Evolutionary conservation across 1,284 basidiomycete species (phyloP).

Genomic region (Pseudozyma hubeiensis): DNA sequence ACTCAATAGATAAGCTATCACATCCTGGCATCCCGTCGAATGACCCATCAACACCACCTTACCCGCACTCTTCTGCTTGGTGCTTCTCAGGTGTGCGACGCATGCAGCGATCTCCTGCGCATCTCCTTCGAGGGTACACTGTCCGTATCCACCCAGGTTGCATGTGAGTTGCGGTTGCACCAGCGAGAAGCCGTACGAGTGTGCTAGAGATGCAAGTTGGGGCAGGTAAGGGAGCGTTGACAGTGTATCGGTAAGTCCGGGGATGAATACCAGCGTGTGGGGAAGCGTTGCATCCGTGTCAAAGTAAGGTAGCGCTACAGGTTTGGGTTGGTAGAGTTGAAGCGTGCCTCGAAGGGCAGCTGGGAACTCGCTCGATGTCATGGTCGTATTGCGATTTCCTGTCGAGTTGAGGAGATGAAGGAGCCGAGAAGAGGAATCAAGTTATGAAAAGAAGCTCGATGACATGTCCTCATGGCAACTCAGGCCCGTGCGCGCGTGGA

Average conservation of each 20-base stretch:
- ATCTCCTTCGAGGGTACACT: constrained; percentile 60
- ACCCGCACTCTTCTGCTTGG: constrained; percentile 22
- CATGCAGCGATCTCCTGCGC: constrained; percentile 57
- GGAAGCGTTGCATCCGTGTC: constrained; percentile 47
- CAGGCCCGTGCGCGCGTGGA: too few species aligned
- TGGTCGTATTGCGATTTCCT: neutral
- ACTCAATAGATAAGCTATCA: constrained; percentile 50
- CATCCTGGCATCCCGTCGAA: constrained; percentile 65
- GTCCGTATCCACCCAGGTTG: constrained; percentile 61
- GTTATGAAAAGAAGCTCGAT: too few species aligned
- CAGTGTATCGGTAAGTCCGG: constrained; percentile 62
- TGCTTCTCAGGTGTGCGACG: constrained; percentile 38
- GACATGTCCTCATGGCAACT: too few species aligned
- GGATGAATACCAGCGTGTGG: constrained; percentile 55
- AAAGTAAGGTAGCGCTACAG: constrained; percentile 53
- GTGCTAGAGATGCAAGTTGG: constrained; percentile 29
- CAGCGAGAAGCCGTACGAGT: constrained; percentile 44
- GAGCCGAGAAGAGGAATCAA: too few species aligned
- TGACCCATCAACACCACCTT: constrained; percentile 64
- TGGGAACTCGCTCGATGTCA: constrained; percentile 2
- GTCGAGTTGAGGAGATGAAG: too few species aligned
- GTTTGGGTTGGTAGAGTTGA: constrained; percentile 46
- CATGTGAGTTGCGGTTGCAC: constrained; percentile 57
- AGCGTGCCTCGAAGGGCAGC: constrained; percentile 30
- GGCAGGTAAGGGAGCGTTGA: constrained; percentile 58